Evolutionary conservation across 164 flowering plant genomes (phyloP), one percentile per base, ranked within the genome.

Genomic region (Dillenia suffruticosa): DNA sequence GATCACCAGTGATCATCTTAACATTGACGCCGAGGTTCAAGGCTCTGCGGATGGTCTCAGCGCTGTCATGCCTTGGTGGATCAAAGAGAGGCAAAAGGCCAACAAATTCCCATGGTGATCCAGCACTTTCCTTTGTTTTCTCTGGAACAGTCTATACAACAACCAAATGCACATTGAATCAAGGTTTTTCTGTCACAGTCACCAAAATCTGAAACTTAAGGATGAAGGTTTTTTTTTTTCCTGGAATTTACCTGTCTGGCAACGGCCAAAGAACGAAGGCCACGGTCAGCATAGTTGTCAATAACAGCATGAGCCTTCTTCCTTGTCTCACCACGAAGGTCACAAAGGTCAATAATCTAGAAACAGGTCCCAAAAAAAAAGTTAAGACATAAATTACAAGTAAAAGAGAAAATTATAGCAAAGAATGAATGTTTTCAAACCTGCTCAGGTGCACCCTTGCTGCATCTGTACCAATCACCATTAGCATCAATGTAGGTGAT

Each of bases 1-100:
- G 96, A 46, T 91, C 97, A 59, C 97, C 96, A 1, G 96, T 91
- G 70, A 91, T 91, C 97, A 91, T 91, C 82, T 91, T 91, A 32
- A 91, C 97, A 61, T 78, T 89, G 61, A 91, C 90, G 22, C 97
- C 97, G 7, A 91, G 96, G 54, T 83, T 80, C 51, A 91, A 86
- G 46, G 97, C 96, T 5, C 87, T 72, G n/a, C 84, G 83, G 40
- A 91, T 89, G n/a, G 96, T 91, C 77, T 91, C 97, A 46, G 97
- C 94, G 69, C 94, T 89, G 19, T 89, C 96, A 64, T 91, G 97
- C 67, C 97, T 79, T 46, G 96, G 97, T 63, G 94, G 96, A 61
- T 91, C 97, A 62, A 89, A 89, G 46, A 91, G 84, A 22, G 97
- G 96, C 80, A 89, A 73, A 55, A 89, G 81, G 46, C 90, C 97